Conservation (phyloP, 768 basidiomycete genomes). For the Lactarius hatsudake region DNA sequence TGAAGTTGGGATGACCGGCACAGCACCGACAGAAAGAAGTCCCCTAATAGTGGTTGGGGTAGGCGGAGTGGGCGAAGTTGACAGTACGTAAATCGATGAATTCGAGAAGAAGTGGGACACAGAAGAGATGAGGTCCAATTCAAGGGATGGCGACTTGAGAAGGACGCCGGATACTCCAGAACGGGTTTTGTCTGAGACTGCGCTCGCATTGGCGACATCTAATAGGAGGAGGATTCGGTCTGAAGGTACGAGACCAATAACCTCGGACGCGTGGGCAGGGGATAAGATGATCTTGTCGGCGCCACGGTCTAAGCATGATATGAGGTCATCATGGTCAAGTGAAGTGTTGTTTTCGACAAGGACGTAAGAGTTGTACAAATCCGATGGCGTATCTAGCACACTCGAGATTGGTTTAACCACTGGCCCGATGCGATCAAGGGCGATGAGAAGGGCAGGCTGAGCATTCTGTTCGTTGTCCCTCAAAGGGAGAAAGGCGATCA, state of each 20-base stretch:
- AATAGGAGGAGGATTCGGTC: constrained; percentile 75
- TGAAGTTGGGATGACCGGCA: constrained; percentile 67
- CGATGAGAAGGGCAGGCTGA: constrained; percentile 44
- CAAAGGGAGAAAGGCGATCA: constrained; percentile 34
- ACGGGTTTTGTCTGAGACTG: constrained; percentile 72
- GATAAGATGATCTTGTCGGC: constrained; percentile 78
- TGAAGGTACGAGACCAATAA: constrained; percentile 65
- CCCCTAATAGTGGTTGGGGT: constrained; percentile 59
- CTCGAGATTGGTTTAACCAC: constrained; percentile 49
- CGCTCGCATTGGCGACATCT: constrained; percentile 67
- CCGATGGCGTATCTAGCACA: constrained; percentile 31
- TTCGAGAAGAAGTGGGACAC: constrained; percentile 71
- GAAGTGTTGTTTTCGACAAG: constrained; percentile 52
- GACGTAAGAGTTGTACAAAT: constrained; percentile 43
- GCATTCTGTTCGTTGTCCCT: constrained; percentile 46
- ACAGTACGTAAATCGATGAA: constrained; percentile 60
- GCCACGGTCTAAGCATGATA: constrained; percentile 72
- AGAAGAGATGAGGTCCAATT: constrained; percentile 74
- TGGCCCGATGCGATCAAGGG: constrained; percentile 75
- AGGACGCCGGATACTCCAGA: constrained; percentile 75
- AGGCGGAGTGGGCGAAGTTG: constrained; percentile 48
- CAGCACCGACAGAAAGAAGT: constrained; percentile 55
- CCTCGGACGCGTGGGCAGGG: constrained; percentile 59
- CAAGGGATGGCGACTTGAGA: constrained; percentile 69
- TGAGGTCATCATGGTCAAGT: constrained; percentile 51